A percentile compares a stretch with the other conserved stretches of the same genome.
phyloP scores from a whole-genome alignment of 148 eudicot species.

The Euryodendron excelsum region DNA sequence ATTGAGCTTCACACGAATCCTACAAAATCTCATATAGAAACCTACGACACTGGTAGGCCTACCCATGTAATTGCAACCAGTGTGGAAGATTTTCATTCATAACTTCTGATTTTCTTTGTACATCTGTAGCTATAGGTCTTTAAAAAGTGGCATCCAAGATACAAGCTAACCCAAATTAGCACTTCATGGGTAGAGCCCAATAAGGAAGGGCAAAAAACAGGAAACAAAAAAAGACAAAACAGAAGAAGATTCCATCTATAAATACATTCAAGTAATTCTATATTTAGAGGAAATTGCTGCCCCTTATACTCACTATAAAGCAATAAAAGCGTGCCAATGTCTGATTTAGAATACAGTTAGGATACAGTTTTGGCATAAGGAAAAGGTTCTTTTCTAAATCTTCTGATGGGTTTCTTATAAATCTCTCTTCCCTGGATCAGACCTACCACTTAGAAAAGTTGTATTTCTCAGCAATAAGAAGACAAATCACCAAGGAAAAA shows the following conservation, averaged over 20 bases:
- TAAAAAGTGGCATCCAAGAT: neutral
- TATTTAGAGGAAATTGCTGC: too few relatives aligned
- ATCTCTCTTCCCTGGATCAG: too few relatives aligned
- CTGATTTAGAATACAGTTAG: too few relatives aligned
- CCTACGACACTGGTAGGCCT: neutral
- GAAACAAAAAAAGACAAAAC: neutral
- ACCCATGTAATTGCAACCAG: neutral
- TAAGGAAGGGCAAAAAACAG: neutral
- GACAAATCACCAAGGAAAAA: too few relatives aligned
- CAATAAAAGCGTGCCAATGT: too few relatives aligned
- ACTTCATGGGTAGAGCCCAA: neutral
- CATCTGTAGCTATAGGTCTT: neutral
- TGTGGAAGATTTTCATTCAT: neutral
- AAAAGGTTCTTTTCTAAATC: too few relatives aligned
- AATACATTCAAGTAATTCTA: too few relatives aligned
- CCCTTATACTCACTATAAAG: too few relatives aligned
- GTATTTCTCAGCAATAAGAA: too few relatives aligned
- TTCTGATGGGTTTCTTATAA: too few relatives aligned
- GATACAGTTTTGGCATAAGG: too few relatives aligned
- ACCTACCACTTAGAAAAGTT: too few relatives aligned
- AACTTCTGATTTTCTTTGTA: neutral
- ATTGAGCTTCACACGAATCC: neutral
- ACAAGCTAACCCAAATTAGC: neutral
- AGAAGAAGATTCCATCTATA: neutral
- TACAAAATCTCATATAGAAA: neutral